phyloP scores from a whole-genome alignment of 768 basidiomycete species.

The Russula sp. region DNA sequence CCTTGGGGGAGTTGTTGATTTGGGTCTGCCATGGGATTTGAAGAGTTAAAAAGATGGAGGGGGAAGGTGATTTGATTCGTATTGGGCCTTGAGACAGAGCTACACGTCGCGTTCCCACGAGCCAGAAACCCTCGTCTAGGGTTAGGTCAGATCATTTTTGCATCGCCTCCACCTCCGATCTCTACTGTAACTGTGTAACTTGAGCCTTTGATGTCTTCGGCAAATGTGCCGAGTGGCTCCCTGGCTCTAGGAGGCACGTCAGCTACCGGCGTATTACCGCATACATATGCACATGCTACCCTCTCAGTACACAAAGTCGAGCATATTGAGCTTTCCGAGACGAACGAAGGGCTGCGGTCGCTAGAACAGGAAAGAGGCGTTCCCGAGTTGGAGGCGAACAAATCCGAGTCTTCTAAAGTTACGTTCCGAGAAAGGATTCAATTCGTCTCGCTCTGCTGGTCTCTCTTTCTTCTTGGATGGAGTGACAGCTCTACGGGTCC shows the following conservation, averaged over 20 bases:
- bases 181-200: too few relatives aligned
- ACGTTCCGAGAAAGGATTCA: slow-evolving; percentile 33
- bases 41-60: slow-evolving; percentile 11
- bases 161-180: not conserved
- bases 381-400: not conserved
- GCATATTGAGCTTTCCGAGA: not conserved
- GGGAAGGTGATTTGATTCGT: not conserved
- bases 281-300: not conserved
- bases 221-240: not conserved
- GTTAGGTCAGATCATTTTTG: not conserved
- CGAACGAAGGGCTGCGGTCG: not conserved
- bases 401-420: not conserved
- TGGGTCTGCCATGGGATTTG: slow-evolving; percentile 36
- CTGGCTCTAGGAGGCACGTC: not conserved
- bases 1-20: slow-evolving; percentile 79
- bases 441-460: slow-evolving; percentile 47
- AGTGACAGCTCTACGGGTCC: slow-evolving; percentile 73
- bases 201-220: not conserved
- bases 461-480: slow-evolving; percentile 63
- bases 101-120: slow-evolving; percentile 18
- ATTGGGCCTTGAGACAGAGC: not conserved
- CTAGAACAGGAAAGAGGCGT: not conserved
- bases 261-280: not conserved
- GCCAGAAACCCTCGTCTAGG: slow-evolving; percentile 6
- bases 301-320: not conserved